Conservation (phyloP, 768 basidiomycete species). For the Plicaturopsis crispa region DNA sequence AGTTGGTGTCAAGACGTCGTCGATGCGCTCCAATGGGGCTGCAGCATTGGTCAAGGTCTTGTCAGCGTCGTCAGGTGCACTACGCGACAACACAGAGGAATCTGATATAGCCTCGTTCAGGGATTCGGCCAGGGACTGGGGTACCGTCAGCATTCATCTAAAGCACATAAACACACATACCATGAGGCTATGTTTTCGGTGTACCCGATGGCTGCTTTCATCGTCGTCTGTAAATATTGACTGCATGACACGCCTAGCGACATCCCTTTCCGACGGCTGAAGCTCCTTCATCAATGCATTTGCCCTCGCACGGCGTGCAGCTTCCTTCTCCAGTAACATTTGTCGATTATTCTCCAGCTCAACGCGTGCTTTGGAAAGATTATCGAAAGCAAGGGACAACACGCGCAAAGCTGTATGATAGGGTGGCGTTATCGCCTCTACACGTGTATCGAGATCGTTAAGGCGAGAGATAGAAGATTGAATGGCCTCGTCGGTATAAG, state of each 20-base stretch:
- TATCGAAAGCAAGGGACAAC: constrained; percentile 60
- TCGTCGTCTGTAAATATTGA: constrained; percentile 50
- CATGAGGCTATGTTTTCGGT: constrained; percentile 49
- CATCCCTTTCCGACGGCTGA: constrained; percentile 50
- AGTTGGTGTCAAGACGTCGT: no score
- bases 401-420: constrained; percentile 56
- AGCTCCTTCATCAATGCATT: constrained; percentile 52
- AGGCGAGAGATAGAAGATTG: constrained; percentile 52
- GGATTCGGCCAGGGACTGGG: constrained; percentile 42
- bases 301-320: constrained; percentile 40
- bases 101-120: constrained; percentile 43
- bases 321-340: constrained; percentile 52
- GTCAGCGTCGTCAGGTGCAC: constrained; percentile 15
- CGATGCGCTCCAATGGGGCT: no score
- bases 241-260: constrained; percentile 60
- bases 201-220: constrained; percentile 37
- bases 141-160: neutral
- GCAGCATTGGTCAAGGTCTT: constrained; percentile 4
- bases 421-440: constrained; percentile 24
- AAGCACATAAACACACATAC: constrained; percentile 27
- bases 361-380: constrained; percentile 43
- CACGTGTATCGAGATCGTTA: constrained; percentile 34
- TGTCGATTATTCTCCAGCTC: constrained; percentile 60
- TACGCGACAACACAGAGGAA: constrained; percentile 30
- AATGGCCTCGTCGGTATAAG: constrained; percentile 69